These are phyloP conservation scores for Peribolospora baueri DNA, from an alignment of 768 basidiomycete genomes.

Conservation along the genomic window DNA sequence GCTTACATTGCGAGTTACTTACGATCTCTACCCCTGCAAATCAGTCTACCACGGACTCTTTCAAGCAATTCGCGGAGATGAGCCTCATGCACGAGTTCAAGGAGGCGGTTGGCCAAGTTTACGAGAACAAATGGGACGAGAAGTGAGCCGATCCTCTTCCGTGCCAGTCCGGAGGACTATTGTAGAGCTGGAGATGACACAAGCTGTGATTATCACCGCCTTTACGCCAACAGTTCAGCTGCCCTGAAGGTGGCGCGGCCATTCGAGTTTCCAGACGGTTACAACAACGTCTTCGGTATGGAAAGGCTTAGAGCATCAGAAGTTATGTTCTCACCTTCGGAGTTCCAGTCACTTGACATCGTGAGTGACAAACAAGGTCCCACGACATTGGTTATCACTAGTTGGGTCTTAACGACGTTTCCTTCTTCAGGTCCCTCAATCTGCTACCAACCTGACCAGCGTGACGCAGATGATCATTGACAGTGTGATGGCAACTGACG, in stretches of 20 bases:
- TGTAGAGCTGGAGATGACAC: too few species aligned
- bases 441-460: slow-evolving; percentile 6
- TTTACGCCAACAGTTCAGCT: slow-evolving; percentile 21
- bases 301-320: slow-evolving; percentile 57
- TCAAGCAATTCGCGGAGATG: slow-evolving; percentile 53
- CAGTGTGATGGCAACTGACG: slow-evolving; percentile 61
- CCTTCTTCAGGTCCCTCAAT: neutral
- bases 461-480: slow-evolving; percentile 51
- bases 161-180: too few species aligned
- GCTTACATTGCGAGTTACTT: slow-evolving; percentile 1
- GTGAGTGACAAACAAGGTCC: neutral
- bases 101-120: slow-evolving; percentile 62
- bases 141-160: slow-evolving; percentile 26
- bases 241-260: slow-evolving; percentile 27
- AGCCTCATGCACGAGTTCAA: slow-evolving; percentile 85
- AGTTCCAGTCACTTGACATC: neutral
- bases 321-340: slow-evolving; percentile 58
- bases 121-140: slow-evolving; percentile 70
- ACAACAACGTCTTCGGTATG: slow-evolving; percentile 50
- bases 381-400: too few species aligned
- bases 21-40: slow-evolving; percentile 2
- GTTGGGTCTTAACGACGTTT: too few species aligned
- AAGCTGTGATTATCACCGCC: neutral
- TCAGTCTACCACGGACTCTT: slow-evolving; percentile 47
- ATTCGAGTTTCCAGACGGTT: slow-evolving; percentile 94